Evolutionary conservation across 805 yeast genomes (phyloP), one percentile per base, ranked within the genome.

Genomic region (Nakazawaea laoshanensis): DNA sequence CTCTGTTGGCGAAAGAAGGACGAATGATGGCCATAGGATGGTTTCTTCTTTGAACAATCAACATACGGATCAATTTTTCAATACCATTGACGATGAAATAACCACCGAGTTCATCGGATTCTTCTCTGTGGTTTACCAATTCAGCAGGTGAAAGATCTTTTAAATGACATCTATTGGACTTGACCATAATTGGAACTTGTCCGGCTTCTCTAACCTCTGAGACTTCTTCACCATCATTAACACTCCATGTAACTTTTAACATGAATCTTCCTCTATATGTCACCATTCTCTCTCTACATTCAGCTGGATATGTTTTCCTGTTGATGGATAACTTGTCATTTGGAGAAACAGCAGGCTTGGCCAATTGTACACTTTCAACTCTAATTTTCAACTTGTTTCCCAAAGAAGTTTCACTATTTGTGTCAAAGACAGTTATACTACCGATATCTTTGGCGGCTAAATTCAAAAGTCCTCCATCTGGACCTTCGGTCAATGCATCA

Each of bases 21-120:
- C 98, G 85, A 39, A 87, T 80, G 48, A 92, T 76, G 9, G 97
- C 97, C 96, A 92, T 86, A 16, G 97, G 95, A 53, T 88, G 96
- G 56, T 92, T 92, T 59, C 98, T 74, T 57, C 97, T 79, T 62
- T 89, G 98, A 13, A 92, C 96, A 65, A 92, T 86, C 57, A 92
- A 74, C 97, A 92, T 86, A 63, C 98, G 84, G 48, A 92, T 76
- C 49, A 92, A 68, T 60, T 92, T 92, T 59, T 92, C 98, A 46
- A 89, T 88, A 67, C 98, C 98, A 54, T 89, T 89, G 12, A 89
- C 88, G 45, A 87, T 74, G 57, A 92, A 92, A 57, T 92, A 92
- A 24, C 98, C 98, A 42, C 98, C 98, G 40, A 87, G 63, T 54
- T 92, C 98, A 55, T 92, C 98, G 24, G 85, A 72, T 58, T 92